These are phyloP conservation scores for Isabelozyma rhagii DNA, from an alignment of 805 yeast genomes.

Conservation along the genomic window DNA sequence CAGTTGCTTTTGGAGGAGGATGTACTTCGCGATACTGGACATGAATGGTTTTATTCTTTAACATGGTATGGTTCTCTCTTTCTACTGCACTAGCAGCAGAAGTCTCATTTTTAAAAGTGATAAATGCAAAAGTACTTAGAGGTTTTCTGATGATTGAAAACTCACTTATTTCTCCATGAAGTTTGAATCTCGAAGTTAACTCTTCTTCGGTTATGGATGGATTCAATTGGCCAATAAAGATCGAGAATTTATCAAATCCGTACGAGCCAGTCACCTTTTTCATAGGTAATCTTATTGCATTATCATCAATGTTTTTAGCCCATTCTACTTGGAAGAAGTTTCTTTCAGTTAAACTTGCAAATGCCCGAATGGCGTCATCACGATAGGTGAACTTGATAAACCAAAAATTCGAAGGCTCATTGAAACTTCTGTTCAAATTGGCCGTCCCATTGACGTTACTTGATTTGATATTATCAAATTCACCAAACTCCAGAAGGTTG, in stretches of 20 bases:
- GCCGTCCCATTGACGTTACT: constrained; percentile 35
- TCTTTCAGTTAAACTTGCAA: constrained; percentile 60
- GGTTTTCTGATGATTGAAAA: constrained; percentile 52
- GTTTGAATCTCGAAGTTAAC: constrained; percentile 55
- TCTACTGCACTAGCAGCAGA: constrained; percentile 88
- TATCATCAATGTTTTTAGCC: constrained; percentile 77
- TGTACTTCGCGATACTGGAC: constrained; percentile 74
- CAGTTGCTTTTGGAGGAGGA: constrained; percentile 1
- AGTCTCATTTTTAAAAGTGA: constrained; percentile 58
- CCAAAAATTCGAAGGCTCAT: constrained; percentile 50
- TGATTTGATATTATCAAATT: constrained; percentile 61
- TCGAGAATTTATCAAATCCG: constrained; percentile 59
- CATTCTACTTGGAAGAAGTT: constrained; percentile 66
- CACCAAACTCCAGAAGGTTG: constrained; percentile 58
- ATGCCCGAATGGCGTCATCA: constrained; percentile 86
- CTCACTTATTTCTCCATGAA: constrained; percentile 64
- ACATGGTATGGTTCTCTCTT: constrained; percentile 75
- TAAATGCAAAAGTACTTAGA: constrained; percentile 65
- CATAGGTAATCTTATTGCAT: constrained; percentile 1
- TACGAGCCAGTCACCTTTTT: constrained; percentile 1
- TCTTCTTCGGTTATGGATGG: constrained; percentile 52
- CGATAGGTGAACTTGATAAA: constrained; percentile 75
- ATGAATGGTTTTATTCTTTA: constrained; percentile 72
- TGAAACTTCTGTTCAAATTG: constrained; percentile 3
- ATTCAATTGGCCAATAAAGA: constrained; percentile 77